Percentiles rank a stretch among this genome's conserved stretches.
These are phyloP conservation scores for Dendrobium chrysotoxum DNA, from an alignment of 106 monocot species.

Conservation along the genomic window DNA sequence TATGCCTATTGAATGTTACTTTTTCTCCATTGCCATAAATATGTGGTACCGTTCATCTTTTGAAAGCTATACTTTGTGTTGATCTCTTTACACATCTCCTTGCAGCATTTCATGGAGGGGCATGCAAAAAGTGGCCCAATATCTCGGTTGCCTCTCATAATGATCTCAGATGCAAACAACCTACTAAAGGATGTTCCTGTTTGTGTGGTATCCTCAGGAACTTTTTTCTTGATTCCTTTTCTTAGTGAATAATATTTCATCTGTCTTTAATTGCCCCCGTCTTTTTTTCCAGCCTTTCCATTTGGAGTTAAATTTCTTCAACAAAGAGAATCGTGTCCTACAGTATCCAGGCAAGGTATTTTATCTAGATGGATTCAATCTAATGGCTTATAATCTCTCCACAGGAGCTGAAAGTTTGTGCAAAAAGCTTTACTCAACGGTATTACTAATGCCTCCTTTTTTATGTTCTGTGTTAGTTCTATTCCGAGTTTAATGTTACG, in stretches of 20 bases:
- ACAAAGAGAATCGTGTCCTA: conserved; percentile 84
- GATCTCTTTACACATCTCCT: not conserved
- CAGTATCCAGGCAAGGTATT: conserved; percentile 85
- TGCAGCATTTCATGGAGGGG: conserved; percentile 98
- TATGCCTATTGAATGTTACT: not conserved
- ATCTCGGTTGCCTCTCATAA: conserved; percentile 81
- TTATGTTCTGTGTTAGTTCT: not conserved
- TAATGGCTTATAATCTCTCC: conserved; percentile 92
- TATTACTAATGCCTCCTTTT: conserved; percentile 16
- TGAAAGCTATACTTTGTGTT: not conserved
- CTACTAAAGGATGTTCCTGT: conserved; percentile 83
- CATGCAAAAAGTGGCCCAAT: conserved; percentile 94
- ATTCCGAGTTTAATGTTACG: conserved; percentile 3
- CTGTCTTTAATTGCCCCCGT: conserved; percentile 9
- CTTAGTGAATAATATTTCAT: not conserved
- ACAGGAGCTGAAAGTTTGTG: conserved; percentile 80
- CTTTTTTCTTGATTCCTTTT: not conserved
- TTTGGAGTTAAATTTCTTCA: conserved; percentile 96
- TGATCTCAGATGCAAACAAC: conserved; percentile 58
- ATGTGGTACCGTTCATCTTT: not conserved
- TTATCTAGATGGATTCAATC: conserved; percentile 88
- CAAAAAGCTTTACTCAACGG: conserved; percentile 86
- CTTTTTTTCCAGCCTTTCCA: conserved; percentile 70
- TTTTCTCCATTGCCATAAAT: not conserved
- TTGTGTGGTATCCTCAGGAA: conserved; percentile 53